Conservation (phyloP, 2,329 filamentous ascomycete genomes). For the Harringtonia lauricola region DNA sequence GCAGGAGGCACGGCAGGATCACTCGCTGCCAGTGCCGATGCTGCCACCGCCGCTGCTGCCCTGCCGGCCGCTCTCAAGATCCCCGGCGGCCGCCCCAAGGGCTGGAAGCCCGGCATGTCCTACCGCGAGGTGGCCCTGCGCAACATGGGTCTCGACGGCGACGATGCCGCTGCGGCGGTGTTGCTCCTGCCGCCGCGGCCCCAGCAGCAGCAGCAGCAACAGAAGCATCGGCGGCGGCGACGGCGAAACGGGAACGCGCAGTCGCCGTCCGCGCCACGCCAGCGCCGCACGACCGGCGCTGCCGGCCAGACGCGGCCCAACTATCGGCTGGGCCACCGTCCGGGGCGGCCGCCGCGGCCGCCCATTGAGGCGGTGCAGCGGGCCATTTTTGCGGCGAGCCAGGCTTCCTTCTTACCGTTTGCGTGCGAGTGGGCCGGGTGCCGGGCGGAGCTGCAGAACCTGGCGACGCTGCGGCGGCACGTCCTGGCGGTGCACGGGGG, state of each 20-base stretch:
- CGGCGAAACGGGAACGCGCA: not conserved
- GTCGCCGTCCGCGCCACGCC: not conserved
- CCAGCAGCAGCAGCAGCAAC: not conserved
- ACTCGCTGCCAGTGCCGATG: too few species aligned
- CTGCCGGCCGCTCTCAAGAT: not conserved
- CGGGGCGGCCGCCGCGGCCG: slow-evolving; percentile 30
- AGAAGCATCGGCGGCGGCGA: not conserved
- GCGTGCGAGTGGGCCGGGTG: slow-evolving; percentile 50
- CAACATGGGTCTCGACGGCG: slow-evolving; percentile 8
- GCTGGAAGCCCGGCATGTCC: slow-evolving; percentile 27
- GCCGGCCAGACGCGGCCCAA: not conserved
- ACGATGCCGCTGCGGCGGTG: slow-evolving; percentile 1
- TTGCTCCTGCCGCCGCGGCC: slow-evolving; percentile 1
- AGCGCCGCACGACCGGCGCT: not conserved
- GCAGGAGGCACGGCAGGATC: too few species aligned
- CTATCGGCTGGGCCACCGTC: slow-evolving; percentile 17
- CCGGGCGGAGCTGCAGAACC: slow-evolving; percentile 49
- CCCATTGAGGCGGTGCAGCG: slow-evolving; percentile 18
- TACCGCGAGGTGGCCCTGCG: slow-evolving; percentile 15
- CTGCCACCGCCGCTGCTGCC: not conserved
- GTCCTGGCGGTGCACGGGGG: slow-evolving; percentile 36
- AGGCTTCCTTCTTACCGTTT: slow-evolving; percentile 38
- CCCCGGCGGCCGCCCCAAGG: slow-evolving; percentile 37
- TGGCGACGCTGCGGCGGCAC: slow-evolving; percentile 46
- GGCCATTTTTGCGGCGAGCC: slow-evolving; percentile 27